Percentiles rank a stretch among this genome's conserved stretches.
Conservation (phyloP, 108 stramenopile species). For the Fragilaria crotonensis region DNA sequence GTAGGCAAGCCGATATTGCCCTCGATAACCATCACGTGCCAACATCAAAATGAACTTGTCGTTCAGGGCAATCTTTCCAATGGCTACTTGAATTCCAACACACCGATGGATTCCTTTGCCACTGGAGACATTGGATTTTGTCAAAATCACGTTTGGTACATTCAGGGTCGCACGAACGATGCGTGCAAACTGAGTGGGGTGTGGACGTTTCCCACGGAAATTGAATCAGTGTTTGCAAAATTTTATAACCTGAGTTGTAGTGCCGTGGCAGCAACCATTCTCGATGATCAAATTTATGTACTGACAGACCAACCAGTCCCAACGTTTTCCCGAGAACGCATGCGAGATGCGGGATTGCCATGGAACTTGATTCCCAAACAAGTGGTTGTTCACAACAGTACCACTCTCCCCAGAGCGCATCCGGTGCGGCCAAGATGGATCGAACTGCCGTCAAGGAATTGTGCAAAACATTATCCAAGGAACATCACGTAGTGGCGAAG, state of each 20-base stretch:
- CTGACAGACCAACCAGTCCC: constrained; percentile 7
- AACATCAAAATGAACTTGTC: background rate
- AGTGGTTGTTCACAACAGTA: constrained; percentile 11
- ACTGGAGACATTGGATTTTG: constrained; percentile 39
- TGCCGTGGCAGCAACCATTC: constrained; percentile 3
- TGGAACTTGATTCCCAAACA: constrained; percentile 29
- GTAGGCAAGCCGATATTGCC: constrained; percentile 27
- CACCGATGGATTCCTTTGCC: constrained; percentile 11
- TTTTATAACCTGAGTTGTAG: constrained; percentile 4
- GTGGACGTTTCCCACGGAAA: constrained; percentile 25
- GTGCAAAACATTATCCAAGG: constrained; percentile 2
- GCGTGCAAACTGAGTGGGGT: constrained; percentile 29
- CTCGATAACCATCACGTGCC: background rate
- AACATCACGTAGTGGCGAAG: background rate
- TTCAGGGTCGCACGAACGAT: constrained; percentile 30
- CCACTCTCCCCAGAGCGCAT: constrained; percentile 12
- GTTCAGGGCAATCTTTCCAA: constrained; percentile 7
- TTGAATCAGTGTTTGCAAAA: constrained; percentile 22
- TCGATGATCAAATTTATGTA: constrained; percentile 15
- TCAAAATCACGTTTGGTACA: constrained; percentile 21
- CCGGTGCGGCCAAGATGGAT: constrained; percentile 25
- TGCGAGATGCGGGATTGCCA: constrained; percentile 23
- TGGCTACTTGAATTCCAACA: constrained; percentile 14
- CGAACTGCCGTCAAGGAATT: constrained; percentile 10
- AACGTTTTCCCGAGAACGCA: constrained; percentile 21